These are phyloP conservation scores for Zizania palustris DNA, from an alignment of 202 grass and related monocot genomes.

Conservation along the genomic window DNA sequence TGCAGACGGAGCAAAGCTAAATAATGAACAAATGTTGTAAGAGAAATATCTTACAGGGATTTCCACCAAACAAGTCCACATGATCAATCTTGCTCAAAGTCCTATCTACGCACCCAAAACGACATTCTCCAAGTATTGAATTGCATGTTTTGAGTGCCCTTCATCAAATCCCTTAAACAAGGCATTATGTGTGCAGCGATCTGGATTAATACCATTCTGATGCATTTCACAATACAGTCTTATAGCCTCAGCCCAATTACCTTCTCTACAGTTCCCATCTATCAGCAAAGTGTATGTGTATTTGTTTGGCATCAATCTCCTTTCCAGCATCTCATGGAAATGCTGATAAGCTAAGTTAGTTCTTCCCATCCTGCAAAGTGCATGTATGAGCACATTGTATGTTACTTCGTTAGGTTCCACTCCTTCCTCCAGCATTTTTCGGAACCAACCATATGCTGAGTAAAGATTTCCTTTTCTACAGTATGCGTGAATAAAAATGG, in stretches of 20 bases:
- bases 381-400: slow-evolving; percentile 88
- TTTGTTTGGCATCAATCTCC: slow-evolving; percentile 72
- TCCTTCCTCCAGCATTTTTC: slow-evolving; percentile 63
- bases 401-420: slow-evolving; percentile 80
- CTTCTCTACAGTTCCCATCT: slow-evolving; percentile 67
- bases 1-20: slow-evolving; percentile 26
- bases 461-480: slow-evolving; percentile 68
- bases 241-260: slow-evolving; percentile 69
- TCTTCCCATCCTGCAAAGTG: slow-evolving; percentile 61
- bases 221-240: slow-evolving; percentile 79
- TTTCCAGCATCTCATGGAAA: slow-evolving; percentile 71
- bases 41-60: slow-evolving; percentile 49
- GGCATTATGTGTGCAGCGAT: slow-evolving; percentile 55
- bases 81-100: slow-evolving; percentile 35
- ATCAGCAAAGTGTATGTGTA: slow-evolving; percentile 92
- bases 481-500: slow-evolving; percentile 72
- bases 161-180: slow-evolving; percentile 73
- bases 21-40: slow-evolving; percentile 19
- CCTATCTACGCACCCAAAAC: slow-evolving; percentile 61
- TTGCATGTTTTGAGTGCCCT: slow-evolving; percentile 45
- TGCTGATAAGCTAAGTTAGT: slow-evolving; percentile 65
- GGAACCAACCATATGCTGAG: slow-evolving; percentile 63
- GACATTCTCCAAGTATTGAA: slow-evolving; percentile 71
- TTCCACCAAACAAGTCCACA: slow-evolving; percentile 26
- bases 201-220: slow-evolving; percentile 61